These are phyloP conservation scores for Pichia manshurica DNA, from an alignment of 805 yeast species.

Conservation along the genomic window DNA sequence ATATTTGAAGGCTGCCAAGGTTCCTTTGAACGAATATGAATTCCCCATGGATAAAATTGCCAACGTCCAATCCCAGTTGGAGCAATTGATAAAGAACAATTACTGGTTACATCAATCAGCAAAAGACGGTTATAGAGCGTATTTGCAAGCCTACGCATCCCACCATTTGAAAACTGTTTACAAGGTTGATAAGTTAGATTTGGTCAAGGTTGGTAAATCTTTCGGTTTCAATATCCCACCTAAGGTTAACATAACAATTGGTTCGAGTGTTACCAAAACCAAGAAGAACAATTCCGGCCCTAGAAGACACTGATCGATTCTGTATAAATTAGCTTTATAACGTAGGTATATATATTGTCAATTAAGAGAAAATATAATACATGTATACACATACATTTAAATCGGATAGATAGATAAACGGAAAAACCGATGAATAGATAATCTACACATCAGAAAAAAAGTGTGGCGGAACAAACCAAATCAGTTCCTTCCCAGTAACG, in stretches of 20 bases:
- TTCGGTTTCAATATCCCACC: constrained; percentile 96
- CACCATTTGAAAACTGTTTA: constrained; percentile 95
- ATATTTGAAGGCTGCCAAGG: constrained; percentile 93
- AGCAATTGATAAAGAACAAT: constrained; percentile 83
- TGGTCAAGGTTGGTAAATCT: constrained; percentile 90
- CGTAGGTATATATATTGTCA: not conserved
- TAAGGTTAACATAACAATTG: constrained; percentile 91
- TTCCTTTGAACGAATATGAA: constrained; percentile 95
- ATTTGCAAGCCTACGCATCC: constrained; percentile 94
- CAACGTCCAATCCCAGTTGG: constrained; percentile 90
- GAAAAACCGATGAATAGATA: too few species aligned
- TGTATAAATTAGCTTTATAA: not conserved
- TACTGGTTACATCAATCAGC: constrained; percentile 94
- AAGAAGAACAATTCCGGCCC: constrained; percentile 4
- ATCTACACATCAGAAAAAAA: too few species aligned
- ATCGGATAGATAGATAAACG: too few species aligned
- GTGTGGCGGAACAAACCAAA: too few species aligned
- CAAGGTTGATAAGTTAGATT: constrained; percentile 89
- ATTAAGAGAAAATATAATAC: not conserved
- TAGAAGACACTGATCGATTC: not conserved
- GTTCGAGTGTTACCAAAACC: constrained; percentile 55
- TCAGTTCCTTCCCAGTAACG: constrained; percentile 61
- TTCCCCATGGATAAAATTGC: constrained; percentile 93
- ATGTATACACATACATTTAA: too few species aligned
- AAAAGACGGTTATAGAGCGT: constrained; percentile 94